These are phyloP conservation scores for Alternaria tenuissima DNA, from an alignment of 2,329 filamentous ascomycete species.

Conservation along the genomic window DNA sequence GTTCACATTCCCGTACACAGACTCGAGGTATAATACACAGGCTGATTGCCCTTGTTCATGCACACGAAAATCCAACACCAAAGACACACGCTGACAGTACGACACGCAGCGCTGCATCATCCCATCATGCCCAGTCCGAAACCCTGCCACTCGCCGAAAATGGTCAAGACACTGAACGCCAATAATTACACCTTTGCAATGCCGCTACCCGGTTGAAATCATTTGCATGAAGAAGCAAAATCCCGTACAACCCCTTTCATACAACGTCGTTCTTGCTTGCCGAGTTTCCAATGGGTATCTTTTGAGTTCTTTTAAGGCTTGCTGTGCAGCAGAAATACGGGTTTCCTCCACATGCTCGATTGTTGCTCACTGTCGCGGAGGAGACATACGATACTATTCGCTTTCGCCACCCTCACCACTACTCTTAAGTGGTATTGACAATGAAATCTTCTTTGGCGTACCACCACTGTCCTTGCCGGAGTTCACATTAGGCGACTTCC, in stretches of 20 bases:
- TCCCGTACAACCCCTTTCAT: slow-evolving; percentile 42
- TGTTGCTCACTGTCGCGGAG: slow-evolving; percentile 5
- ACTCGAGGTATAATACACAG: slow-evolving; percentile 35
- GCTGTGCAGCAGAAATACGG: slow-evolving; percentile 35
- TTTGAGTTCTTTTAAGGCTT: slow-evolving; percentile 37
- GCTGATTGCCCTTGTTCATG: slow-evolving; percentile 19
- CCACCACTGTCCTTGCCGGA: slow-evolving; percentile 54
- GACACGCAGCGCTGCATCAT: slow-evolving; percentile 23
- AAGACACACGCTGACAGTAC: slow-evolving; percentile 21
- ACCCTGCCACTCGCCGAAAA: slow-evolving; percentile 15
- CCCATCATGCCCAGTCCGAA: slow-evolving; percentile 22
- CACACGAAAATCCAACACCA: slow-evolving; percentile 26
- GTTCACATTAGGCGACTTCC: slow-evolving; percentile 54
- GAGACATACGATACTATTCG: slow-evolving; percentile 29
- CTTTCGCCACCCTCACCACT: slow-evolving; percentile 42
- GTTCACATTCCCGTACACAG: slow-evolving; percentile 18
- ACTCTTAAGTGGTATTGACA: slow-evolving; percentile 52
- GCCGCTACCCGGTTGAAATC: slow-evolving; percentile 31
- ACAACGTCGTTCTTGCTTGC: slow-evolving; percentile 37
- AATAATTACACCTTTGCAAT: slow-evolving; percentile 40
- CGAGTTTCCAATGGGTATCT: slow-evolving; percentile 48
- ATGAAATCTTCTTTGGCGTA: slow-evolving; percentile 52
- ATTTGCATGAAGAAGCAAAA: slow-evolving; percentile 29
- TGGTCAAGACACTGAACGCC: slow-evolving; percentile 30
- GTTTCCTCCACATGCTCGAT: slow-evolving; percentile 20